Conservation (phyloP, 2,329 filamentous ascomycete genomes). For the Nothophoma quercina region DNA sequence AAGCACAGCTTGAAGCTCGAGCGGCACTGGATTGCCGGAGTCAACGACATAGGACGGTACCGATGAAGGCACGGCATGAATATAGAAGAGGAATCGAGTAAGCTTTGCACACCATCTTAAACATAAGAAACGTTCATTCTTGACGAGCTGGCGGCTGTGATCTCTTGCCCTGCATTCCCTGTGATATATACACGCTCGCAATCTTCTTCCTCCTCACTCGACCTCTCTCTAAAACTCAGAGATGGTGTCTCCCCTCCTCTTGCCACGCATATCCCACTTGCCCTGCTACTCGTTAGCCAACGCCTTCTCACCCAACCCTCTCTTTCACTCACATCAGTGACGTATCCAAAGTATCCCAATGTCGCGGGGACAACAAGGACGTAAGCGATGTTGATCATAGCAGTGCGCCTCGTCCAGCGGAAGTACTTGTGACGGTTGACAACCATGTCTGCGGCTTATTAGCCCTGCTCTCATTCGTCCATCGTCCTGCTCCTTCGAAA, state of each 20-base stretch:
- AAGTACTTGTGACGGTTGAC: conserved; percentile 92
- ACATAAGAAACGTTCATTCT: conserved; percentile 8
- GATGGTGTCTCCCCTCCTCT: conserved; percentile 86
- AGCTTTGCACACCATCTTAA: not conserved
- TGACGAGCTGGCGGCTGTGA: not conserved
- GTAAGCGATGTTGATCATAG: conserved; percentile 80
- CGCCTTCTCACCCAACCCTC: conserved; percentile 13
- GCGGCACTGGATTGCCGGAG: no score
- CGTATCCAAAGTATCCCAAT: conserved; percentile 75
- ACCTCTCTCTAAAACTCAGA: conserved; percentile 70
- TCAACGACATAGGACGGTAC: no score
- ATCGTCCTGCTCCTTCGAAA: not conserved
- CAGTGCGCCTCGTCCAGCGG: conserved; percentile 87
- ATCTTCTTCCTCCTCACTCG: conserved; percentile 1
- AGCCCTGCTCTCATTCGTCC: conserved; percentile 13
- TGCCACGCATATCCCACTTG: conserved; percentile 83
- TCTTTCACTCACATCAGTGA: conserved; percentile 80
- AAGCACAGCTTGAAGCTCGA: no score
- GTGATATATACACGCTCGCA: conserved; percentile 24
- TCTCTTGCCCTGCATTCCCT: not conserved
- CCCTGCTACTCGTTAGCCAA: conserved; percentile 64
- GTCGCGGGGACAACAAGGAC: conserved; percentile 74
- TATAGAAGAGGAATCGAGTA: no score
- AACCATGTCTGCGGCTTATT: conserved; percentile 71
- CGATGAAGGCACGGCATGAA: not conserved